A percentile compares a stretch with the other conserved stretches of the same genome.
phyloP scores from a whole-genome alignment of 805 yeast genomes.

The Wilhelminamyces savonicus region DNA sequence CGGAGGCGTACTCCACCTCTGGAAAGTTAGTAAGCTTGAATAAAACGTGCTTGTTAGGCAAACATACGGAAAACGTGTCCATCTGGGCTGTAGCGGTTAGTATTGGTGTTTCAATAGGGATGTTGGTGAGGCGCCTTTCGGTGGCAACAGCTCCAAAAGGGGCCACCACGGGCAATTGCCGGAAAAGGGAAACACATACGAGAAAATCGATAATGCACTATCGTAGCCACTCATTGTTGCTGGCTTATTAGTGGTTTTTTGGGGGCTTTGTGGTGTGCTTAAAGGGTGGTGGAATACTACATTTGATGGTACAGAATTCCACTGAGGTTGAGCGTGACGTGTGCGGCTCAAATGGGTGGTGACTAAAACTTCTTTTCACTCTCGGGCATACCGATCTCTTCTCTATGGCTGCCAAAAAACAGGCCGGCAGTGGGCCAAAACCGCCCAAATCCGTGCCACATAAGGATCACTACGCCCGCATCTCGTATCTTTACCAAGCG shows the following conservation, averaged over 20 bases:
- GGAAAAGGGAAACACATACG: constrained; percentile 45
- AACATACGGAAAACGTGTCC: constrained; percentile 92
- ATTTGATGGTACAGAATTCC: too few relatives aligned
- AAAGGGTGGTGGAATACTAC: constrained; percentile 1
- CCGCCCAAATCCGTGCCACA: constrained; percentile 40
- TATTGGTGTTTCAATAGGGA: not conserved
- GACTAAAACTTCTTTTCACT: too few relatives aligned
- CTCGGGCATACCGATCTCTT: too few relatives aligned
- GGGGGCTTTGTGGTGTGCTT: not conserved
- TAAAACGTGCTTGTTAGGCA: too few relatives aligned
- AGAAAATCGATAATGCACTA: constrained; percentile 94
- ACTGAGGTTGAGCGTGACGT: too few relatives aligned
- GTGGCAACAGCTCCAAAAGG: not conserved
- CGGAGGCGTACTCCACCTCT: constrained; percentile 95
- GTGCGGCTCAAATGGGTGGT: too few relatives aligned
- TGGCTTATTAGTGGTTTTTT: too few relatives aligned
- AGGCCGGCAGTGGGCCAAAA: too few relatives aligned
- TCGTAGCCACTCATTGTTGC: constrained; percentile 95
- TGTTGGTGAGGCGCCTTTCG: not conserved
- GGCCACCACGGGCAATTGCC: constrained; percentile 1
- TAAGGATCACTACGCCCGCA: constrained; percentile 53
- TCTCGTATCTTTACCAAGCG: constrained; percentile 54
- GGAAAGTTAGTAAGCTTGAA: constrained; percentile 26
- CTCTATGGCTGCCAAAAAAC: too few relatives aligned
- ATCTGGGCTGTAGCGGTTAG: constrained; percentile 64